Base-by-base conservation (phyloP, 495 filamentous ascomycete species). In the Pyrenula aspistea region DNA sequence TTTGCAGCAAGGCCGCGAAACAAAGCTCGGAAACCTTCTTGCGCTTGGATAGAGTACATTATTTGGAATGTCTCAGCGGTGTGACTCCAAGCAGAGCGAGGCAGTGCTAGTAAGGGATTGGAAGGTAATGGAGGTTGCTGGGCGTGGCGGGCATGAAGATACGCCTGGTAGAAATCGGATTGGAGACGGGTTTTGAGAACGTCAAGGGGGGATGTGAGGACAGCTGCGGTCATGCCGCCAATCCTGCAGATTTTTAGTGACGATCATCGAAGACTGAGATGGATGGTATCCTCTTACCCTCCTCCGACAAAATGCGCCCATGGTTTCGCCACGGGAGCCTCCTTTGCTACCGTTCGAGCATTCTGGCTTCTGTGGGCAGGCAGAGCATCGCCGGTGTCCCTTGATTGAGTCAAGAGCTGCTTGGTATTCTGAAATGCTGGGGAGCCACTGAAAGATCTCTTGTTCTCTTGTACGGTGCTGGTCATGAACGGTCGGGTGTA, bases 301-400 rank as follows among this genome's bases (percentile, higher is more conserved):
- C 90, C 90, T 25, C 90, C 90, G 53, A 95, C 79, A 56, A 95
- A 83, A 75, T 93, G 90, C 57, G 88, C 86, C 84, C 89, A 92
- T 72, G 88, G 87, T 67, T 90, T 92, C 42, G 77, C 78, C 55
- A 85, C 76, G 15, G 83, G 74, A 25, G 73, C 64, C 25, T 69
- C 58, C 42, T 63, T 62, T 12, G 60, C 62, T 63, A 69, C 66
- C 62, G 67, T 59, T 47, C 60, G 58, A 23, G 57, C 68, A 61
- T 71, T 65, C 53, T 68, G 60, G 2, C 62, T 61, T 21, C 62
- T 63, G 42, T 75, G 31, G 31, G 8, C 65, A 0, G 82, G 78
- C 21, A 77, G 63, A 4, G 78, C 72, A 51, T 82, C 81, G 49
- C 80, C 83, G 1, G 73, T 81, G 65, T 88, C 84, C 25, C 79